Percentiles rank a stretch among this genome's conserved stretches.
Evolutionary conservation across 352 stramenopile species (phyloP).

Genomic region (Globisporangium ultimum): DNA sequence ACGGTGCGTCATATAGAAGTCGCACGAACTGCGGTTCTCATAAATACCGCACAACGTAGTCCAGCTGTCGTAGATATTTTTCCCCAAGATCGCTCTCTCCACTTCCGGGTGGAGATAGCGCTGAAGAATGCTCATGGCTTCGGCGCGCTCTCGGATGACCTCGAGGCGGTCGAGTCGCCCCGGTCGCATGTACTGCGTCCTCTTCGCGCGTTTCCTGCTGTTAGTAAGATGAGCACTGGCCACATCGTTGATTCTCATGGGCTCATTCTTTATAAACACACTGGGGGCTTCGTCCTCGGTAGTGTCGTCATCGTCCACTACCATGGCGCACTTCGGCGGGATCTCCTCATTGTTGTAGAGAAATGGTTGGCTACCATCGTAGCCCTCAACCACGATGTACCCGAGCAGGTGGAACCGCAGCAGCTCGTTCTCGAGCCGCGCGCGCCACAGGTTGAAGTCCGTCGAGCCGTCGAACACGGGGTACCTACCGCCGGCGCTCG

Average conservation of each 20-base stretch:
- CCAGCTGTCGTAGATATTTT: conserved; percentile 55
- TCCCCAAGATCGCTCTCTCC: conserved; percentile 40
- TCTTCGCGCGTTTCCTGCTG: conserved; percentile 1
- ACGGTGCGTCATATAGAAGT: conserved; percentile 42
- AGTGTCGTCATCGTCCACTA: conserved; percentile 15
- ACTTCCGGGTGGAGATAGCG: conserved; percentile 43
- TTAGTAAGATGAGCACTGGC: not conserved
- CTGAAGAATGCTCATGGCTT: conserved; percentile 48
- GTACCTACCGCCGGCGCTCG: conserved; percentile 18
- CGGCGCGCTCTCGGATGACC: conserved; percentile 34
- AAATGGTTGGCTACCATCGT: conserved; percentile 45
- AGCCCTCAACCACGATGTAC: conserved; percentile 41
- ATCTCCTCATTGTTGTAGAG: conserved; percentile 40
- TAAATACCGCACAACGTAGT: conserved; percentile 41
- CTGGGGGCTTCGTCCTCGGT: not conserved
- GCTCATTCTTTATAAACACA: conserved; percentile 15
- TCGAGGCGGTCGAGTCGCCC: conserved; percentile 32
- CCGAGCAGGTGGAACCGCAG: conserved; percentile 47
- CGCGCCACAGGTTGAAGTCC: conserved; percentile 43
- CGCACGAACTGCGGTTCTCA: conserved; percentile 25
- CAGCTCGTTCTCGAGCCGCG: conserved; percentile 46
- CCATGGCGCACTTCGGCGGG: conserved; percentile 23
- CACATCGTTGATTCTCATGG: not conserved
- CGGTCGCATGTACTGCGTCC: not conserved
- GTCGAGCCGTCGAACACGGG: conserved; percentile 38